These are phyloP conservation scores for Solanum pinnatisectum DNA, from an alignment of 257 asterid species.

Conservation along the genomic window DNA sequence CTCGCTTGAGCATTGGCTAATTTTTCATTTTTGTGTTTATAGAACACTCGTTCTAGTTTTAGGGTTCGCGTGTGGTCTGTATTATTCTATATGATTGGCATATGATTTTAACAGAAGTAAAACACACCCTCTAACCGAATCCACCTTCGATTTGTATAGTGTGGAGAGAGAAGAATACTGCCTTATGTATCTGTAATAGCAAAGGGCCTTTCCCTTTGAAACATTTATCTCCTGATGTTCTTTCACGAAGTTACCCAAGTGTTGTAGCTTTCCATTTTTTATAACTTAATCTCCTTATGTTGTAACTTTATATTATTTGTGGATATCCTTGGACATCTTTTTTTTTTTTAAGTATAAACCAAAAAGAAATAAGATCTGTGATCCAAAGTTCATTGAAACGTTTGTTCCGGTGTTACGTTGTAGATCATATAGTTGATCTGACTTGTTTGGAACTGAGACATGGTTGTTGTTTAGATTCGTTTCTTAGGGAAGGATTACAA, in stretches of 20 bases:
- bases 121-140: constrained; percentile 30
- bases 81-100: constrained; percentile 17
- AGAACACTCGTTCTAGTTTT: constrained; percentile 17
- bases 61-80: constrained; percentile 25
- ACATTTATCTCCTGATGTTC: neutral
- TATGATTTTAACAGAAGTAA: constrained; percentile 17
- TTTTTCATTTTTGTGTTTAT: neutral
- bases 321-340: neutral
- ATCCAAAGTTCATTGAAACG: neutral
- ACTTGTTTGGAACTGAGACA: neutral
- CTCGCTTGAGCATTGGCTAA: constrained; percentile 85
- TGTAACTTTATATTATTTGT: neutral
- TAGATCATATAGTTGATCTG: constrained; percentile 12
- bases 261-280: constrained; percentile 1
- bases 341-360: neutral
- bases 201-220: neutral
- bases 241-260: neutral
- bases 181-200: constrained; percentile 25
- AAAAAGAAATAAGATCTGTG: neutral
- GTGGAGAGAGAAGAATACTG: constrained; percentile 22
- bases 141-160: constrained; percentile 51
- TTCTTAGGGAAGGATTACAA: constrained; percentile 41
- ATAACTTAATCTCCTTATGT: neutral
- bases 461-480: neutral
- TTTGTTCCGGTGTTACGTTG: constrained; percentile 48